Evolutionary conservation across 257 asterid species (phyloP).

Genomic region (Petrea volubilis): DNA sequence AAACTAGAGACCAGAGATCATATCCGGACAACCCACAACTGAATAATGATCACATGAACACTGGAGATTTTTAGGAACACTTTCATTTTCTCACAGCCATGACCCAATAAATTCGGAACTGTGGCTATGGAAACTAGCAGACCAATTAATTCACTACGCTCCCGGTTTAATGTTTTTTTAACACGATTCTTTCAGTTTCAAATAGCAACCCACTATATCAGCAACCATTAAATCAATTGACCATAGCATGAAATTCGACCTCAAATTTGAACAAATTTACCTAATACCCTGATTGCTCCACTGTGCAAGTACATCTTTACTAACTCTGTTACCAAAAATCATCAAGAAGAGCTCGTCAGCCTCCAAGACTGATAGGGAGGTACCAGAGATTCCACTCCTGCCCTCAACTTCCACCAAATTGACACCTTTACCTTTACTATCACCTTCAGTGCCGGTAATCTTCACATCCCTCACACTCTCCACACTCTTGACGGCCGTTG

Average conservation of each 20-base stretch:
- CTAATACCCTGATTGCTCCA: conserved; percentile 99
- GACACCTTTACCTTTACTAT: conserved; percentile 38
- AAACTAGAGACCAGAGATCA: neutral
- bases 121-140: neutral
- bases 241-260: neutral
- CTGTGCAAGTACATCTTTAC: conserved; percentile 79
- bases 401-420: conserved; percentile 32
- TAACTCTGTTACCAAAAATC: conserved; percentile 71
- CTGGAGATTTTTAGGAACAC: neutral
- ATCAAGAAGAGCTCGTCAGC: conserved; percentile 71
- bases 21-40: neutral
- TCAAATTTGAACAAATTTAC: conserved; percentile 36
- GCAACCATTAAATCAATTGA: neutral
- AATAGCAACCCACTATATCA: neutral
- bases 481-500: conserved; percentile 30
- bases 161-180: neutral
- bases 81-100: neutral
- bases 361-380: conserved; percentile 48
- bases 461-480: conserved; percentile 39
- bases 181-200: neutral
- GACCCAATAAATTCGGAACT: neutral
- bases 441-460: conserved; percentile 29
- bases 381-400: conserved; percentile 34
- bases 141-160: neutral
- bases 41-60: neutral